These are phyloP conservation scores for Erysiphe neolycopersici DNA, from an alignment of 2,329 filamentous ascomycete species.

Conservation along the genomic window DNA sequence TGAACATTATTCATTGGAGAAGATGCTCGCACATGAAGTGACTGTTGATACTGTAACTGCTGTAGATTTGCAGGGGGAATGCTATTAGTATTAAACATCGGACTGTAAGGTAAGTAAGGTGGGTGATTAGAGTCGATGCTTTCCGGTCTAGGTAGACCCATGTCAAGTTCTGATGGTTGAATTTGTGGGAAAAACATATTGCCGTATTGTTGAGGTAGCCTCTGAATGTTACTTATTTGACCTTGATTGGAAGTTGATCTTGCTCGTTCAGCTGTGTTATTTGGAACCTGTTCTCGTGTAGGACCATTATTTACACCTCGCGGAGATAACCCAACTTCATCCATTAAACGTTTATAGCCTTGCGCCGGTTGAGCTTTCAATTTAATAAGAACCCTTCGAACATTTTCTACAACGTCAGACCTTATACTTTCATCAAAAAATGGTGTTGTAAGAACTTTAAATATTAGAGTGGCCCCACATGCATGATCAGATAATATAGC, in stretches of 20 bases:
- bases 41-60: slow-evolving; percentile 30
- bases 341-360: slow-evolving; percentile 96
- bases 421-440: slow-evolving; percentile 90
- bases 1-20: slow-evolving; percentile 31
- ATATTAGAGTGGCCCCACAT: slow-evolving; percentile 85
- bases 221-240: slow-evolving; percentile 20
- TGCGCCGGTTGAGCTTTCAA: slow-evolving; percentile 86
- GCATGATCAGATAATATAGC: slow-evolving; percentile 76
- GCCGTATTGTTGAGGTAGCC: slow-evolving; percentile 17
- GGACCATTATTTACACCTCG: slow-evolving; percentile 19
- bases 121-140: slow-evolving; percentile 23
- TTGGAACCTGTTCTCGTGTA: slow-evolving; percentile 9
- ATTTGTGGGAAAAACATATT: slow-evolving; percentile 26
- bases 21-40: slow-evolving; percentile 23
- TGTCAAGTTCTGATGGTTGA: slow-evolving; percentile 21
- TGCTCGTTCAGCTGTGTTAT: slow-evolving; percentile 21
- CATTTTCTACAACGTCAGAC: slow-evolving; percentile 67
- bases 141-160: slow-evolving; percentile 25
- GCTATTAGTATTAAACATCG: slow-evolving; percentile 23
- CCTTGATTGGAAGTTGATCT: slow-evolving; percentile 25
- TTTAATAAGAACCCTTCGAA: slow-evolving; percentile 64
- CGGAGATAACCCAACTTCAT: slow-evolving; percentile 77
- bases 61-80: slow-evolving; percentile 24
- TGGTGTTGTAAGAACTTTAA: slow-evolving; percentile 92
- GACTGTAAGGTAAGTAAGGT: slow-evolving; percentile 23